Conservation (phyloP, 2,329 filamentous ascomycete genomes). For the Hymenoscyphus scutula region DNA sequence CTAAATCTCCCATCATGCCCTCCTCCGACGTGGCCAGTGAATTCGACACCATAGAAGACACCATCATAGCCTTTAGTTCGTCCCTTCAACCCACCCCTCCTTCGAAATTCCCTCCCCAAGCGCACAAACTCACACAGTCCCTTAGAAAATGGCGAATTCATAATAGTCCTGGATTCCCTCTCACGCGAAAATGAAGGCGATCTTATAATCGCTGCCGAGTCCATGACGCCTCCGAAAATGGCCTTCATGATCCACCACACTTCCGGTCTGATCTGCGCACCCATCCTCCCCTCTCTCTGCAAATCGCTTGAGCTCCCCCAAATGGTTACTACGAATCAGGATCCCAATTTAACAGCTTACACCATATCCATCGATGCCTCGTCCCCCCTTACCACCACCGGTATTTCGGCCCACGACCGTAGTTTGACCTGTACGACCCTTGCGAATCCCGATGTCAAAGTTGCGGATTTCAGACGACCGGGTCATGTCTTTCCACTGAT, state of each 20-base stretch:
- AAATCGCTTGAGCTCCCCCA: conserved; percentile 74
- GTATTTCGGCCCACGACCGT: conserved; percentile 86
- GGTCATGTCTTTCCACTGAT: conserved; percentile 88
- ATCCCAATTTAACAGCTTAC: conserved; percentile 90
- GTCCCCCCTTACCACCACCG: conserved; percentile 73
- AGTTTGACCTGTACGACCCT: conserved; percentile 77
- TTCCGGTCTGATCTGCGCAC: conserved; percentile 88
- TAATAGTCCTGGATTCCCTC: conserved; percentile 90
- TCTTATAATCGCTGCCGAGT: conserved; percentile 87
- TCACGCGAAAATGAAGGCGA: conserved; percentile 97
- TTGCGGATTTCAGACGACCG: conserved; percentile 69
- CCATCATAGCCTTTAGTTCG: conserved; percentile 63
- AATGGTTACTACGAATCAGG: conserved; percentile 75
- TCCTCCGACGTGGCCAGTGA: conserved; percentile 37
- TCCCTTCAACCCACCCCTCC: conserved; percentile 17
- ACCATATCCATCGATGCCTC: conserved; percentile 83
- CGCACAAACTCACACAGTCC: conserved; percentile 17
- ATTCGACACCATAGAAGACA: conserved; percentile 65
- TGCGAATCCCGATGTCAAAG: conserved; percentile 57
- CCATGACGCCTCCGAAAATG: conserved; percentile 85
- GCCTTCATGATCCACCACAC: conserved; percentile 93
- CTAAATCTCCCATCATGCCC: conserved; percentile 28
- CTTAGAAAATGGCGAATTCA: conserved; percentile 78
- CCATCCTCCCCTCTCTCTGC: conserved; percentile 69
- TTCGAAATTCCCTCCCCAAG: neutral